These are phyloP conservation scores for Leptodermis oblonga DNA, from an alignment of 257 asterid genomes.

Conservation along the genomic window DNA sequence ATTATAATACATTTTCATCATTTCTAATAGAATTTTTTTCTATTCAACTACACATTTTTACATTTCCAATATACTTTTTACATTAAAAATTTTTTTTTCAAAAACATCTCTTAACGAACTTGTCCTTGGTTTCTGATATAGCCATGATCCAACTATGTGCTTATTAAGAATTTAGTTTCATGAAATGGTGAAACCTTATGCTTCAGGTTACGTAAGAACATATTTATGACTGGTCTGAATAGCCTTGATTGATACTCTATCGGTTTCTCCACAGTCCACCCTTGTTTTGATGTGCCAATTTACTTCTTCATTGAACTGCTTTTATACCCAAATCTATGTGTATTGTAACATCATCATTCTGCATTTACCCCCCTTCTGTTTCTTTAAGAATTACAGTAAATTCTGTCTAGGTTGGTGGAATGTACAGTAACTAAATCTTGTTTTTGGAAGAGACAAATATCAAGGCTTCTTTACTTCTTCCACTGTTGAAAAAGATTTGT, in stretches of 20 bases:
- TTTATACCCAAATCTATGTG: not conserved
- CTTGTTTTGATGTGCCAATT: not conserved
- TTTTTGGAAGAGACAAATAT: not conserved
- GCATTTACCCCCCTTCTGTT: not conserved
- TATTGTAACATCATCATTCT: not conserved
- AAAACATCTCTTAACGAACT: no score
- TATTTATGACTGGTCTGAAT: not conserved
- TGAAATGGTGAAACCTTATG: no score
- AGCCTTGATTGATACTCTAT: not conserved
- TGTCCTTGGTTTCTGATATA: not conserved
- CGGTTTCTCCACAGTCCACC: not conserved
- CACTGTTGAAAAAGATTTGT: not conserved
- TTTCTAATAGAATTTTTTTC: no score
- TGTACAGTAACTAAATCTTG: not conserved
- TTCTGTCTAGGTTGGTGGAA: not conserved
- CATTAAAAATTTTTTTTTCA: no score
- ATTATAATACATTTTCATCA: no score
- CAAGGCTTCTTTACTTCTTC: conserved; percentile 3
- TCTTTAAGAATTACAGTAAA: not conserved
- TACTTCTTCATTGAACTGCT: not conserved
- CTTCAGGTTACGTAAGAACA: no score
- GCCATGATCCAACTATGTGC: no score
- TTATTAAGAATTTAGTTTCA: no score
- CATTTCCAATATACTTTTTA: no score
- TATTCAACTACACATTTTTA: no score